Evolutionary conservation across 371 early-diverging fungal genomes (phyloP).

Genomic region (Batrachochytrium dendrobatidis): DNA sequence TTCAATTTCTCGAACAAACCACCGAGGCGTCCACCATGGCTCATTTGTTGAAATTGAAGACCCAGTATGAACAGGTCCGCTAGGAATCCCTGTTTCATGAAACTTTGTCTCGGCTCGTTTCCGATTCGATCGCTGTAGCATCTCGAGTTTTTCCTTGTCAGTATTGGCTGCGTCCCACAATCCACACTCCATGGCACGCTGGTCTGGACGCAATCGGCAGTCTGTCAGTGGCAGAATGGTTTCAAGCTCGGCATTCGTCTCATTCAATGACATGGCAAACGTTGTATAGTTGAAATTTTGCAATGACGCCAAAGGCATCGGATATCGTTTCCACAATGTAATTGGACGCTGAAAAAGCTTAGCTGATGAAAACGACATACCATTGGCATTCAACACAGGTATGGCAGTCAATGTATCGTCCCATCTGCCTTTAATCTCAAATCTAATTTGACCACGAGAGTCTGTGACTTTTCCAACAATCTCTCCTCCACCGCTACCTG

Average conservation of each 20-base stretch:
- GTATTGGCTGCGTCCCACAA: conserved; percentile 59
- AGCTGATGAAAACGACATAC: conserved; percentile 17
- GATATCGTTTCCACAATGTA: conserved; percentile 58
- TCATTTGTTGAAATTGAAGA: conserved; percentile 29
- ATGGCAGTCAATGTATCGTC: conserved; percentile 55
- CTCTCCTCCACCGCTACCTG: conserved; percentile 45
- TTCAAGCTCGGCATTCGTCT: conserved; percentile 46
- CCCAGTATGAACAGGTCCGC: conserved; percentile 29
- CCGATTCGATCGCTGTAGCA: conserved; percentile 61
- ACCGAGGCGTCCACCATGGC: conserved; percentile 54
- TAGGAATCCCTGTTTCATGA: conserved; percentile 18
- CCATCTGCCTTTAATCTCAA: conserved; percentile 67
- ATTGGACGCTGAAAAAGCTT: conserved; percentile 15
- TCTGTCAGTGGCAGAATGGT: conserved; percentile 64
- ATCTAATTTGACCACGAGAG: conserved; percentile 43
- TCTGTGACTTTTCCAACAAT: conserved; percentile 60
- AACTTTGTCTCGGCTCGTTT: conserved; percentile 26
- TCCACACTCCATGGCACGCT: conserved; percentile 51
- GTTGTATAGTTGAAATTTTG: conserved; percentile 59
- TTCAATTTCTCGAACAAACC: conserved; percentile 65
- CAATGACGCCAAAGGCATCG: conserved; percentile 27
- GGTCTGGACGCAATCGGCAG: conserved; percentile 72
- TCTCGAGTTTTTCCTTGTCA: conserved; percentile 63
- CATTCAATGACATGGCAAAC: conserved; percentile 70
- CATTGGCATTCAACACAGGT: conserved; percentile 52